Base-by-base conservation (phyloP, 306 rosid genomes). In the Vigna angularis region DNA sequence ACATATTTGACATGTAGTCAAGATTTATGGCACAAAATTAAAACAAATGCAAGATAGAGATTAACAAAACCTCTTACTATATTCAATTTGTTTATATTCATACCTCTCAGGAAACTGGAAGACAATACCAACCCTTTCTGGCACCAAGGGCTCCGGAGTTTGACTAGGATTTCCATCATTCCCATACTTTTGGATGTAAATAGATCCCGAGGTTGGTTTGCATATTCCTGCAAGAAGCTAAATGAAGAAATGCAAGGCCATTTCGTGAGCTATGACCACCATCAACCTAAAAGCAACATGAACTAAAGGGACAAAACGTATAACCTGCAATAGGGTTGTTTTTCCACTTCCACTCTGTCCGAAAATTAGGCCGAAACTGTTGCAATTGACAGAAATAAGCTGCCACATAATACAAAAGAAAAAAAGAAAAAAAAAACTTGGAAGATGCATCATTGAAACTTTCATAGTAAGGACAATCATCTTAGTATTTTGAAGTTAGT, bases 41-140 rank as follows among this genome's bases (percentile, higher is more conserved):
- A 57, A 74, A 34, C 18, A n/a, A 71, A 79, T 47, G 20, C 55
- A 59, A 73, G 45, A 14, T 14, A 44, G 61, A 44, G 62, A 42
- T 44, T 42, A 61, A 77, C 24, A 64, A 81, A 52, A 38, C 50
- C 44, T 53, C 53, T 61, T 67, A 59, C 13, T 49, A 52, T 24
- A 64, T 57, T 34, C 42, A 82, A 65, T 50, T 55, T 49, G 55
- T 67, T 71, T 18, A 74, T 64, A 56, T 55, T 24, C 7, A 18
- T 91, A 94, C 98, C 97, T 90, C 85, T 92, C 98, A n/a, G 97
- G 97, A 86, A 94, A 90, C 75, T 94, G 97, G 87, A 94, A 90
- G 86, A 91, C 98, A 65, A 90, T 90, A 61, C 98, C 98, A 74
- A 94, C 98, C 79, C 91, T 92, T 80, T 93, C 96, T 0, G 97